Evolutionary conservation across 768 basidiomycete genomes (phyloP), one percentile per base, ranked within the genome.

Genomic region (Exsudoporus frostii): DNA sequence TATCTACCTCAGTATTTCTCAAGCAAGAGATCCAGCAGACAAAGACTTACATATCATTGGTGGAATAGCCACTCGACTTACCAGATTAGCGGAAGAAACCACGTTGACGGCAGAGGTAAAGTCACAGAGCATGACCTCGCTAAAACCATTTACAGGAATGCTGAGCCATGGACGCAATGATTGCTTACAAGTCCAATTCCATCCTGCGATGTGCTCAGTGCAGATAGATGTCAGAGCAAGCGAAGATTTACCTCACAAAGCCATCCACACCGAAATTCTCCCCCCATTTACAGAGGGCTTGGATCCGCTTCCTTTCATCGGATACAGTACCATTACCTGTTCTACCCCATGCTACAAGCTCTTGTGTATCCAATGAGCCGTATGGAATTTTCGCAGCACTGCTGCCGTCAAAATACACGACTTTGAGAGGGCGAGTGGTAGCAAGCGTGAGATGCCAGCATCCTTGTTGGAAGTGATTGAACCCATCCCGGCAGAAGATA

Each of bases 401-500:
- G 40, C 65, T 76, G 0, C 81, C 81, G 45, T 83, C 81, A 39
- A 82, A 81, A 55, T 82, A 80, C 7, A 81, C 52, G 4, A 81
- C 61, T 37, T 74, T 76, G 33, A 82, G 60, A 1, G 77, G 62
- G 15, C 66, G 59, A 27, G 59, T 65, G 15, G 58, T 40, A 6
- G 45, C 59, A 5, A 63, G 47, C 2, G 63, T 58, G 19, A 65
- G 29, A 15, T 51, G 51, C 59, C 63, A 58, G 5, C 62, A 65
- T 29, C 24, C 55, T 40, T 48, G 5, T 27, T 39, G 44, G 13
- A 8, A 4, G 27, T 5, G 7, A 15, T 0, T 7, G 10, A 4
- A 5, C 3, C 1, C 1, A 13, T 45, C 48, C 9, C 56, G 33
- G 51, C 78, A 78, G 56, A 79, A 77, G 6, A 74, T 0, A 17